Base-by-base conservation (phyloP, 2,329 filamentous ascomycete species). In the Monilinia fructicola region DNA sequence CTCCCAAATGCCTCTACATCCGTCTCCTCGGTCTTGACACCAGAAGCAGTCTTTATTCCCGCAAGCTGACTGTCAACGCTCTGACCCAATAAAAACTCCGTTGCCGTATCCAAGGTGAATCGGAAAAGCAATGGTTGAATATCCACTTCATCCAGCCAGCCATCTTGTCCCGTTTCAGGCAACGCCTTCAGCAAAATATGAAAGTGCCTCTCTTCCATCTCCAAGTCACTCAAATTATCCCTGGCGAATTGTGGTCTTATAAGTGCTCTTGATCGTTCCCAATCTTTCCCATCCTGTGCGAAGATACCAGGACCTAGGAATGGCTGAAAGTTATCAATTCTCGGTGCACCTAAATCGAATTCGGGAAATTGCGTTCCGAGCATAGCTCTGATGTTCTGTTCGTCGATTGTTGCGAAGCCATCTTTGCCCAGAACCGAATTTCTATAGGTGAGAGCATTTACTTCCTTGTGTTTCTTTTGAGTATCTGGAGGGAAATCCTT, bases 201-300 rank as follows among this genome's bases (percentile, higher is more conserved):
- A 2, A 91, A 81, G 76, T 94, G 90, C 23, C 81, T 80, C 74
- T 93, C 90, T 70, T 92, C 88, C 66, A 89, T 85, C 42, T 87
- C 81, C 44, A 94, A 79, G 74, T 94, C 90, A 46, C 87, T 86
- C 53, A 86, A 78, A 74, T 85, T 82, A 67, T 84, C 82, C 12
- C 83, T 76, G 7, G 81, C 79, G 69, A 86, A 86, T 69, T 83
- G 80, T 0, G 85, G 85, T 14, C 84, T 78, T 58, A 88, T 79
- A 75, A 86, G 78, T 10, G 81, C 78, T 14, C 75, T 55, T 0
- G 73, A 75, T 61, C 73, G 73, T 54, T 74, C 71, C 75, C 75
- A 77, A 12, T 60, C 64, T 23, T 68, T 64, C 18, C 75, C 75
- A 66, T 77, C 74, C 35, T 73, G 70, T 2, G 74, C 72, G 59